Percentiles rank a stretch among this genome's conserved stretches.
Evolutionary conservation across 139 green algal species (phyloP).

Genomic region (Chlamydomonas sp.): DNA sequence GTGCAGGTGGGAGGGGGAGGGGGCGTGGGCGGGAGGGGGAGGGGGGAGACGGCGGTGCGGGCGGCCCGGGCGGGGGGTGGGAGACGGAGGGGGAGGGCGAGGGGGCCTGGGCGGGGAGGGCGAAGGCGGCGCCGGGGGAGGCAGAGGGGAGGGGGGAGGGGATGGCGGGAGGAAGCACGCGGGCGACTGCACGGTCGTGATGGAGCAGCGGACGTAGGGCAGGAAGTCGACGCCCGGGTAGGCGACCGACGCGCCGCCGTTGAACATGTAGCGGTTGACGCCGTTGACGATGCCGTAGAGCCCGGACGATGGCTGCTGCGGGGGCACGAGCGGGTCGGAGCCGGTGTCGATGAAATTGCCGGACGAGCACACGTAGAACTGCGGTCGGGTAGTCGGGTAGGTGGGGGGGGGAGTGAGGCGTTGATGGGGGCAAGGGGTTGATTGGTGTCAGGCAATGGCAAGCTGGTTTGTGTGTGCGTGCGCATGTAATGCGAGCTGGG

Average conservation of each 20-base stretch:
- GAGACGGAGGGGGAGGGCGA: not conserved
- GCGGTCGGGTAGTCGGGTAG: too few relatives aligned
- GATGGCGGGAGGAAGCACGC: not conserved
- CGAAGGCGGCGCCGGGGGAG: not conserved
- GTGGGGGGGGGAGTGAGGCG: too few relatives aligned
- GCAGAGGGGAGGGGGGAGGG: not conserved
- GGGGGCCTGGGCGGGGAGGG: not conserved
- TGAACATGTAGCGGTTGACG: constrained; percentile 5
- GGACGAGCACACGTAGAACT: too few relatives aligned
- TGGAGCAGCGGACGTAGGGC: not conserved
- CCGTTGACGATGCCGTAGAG: not conserved
- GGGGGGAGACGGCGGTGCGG: not conserved
- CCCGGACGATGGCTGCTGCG: not conserved
- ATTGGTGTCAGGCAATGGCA: too few relatives aligned
- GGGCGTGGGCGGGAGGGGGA: not conserved
- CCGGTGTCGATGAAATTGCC: too few relatives aligned
- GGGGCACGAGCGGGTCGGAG: too few relatives aligned
- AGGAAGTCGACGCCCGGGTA: too few relatives aligned
- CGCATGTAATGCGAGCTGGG: too few relatives aligned
- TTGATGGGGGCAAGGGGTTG: too few relatives aligned
- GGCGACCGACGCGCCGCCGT: too few relatives aligned
- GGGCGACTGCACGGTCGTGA: not conserved
- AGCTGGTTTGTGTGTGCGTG: too few relatives aligned
- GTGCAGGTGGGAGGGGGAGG: constrained; percentile 1
- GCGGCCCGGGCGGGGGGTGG: constrained; percentile 1